A percentile compares a stretch with the other conserved stretches of the same genome.
Conservation (phyloP, 2,329 filamentous ascomycete species). For the Botrytis elliptica region DNA sequence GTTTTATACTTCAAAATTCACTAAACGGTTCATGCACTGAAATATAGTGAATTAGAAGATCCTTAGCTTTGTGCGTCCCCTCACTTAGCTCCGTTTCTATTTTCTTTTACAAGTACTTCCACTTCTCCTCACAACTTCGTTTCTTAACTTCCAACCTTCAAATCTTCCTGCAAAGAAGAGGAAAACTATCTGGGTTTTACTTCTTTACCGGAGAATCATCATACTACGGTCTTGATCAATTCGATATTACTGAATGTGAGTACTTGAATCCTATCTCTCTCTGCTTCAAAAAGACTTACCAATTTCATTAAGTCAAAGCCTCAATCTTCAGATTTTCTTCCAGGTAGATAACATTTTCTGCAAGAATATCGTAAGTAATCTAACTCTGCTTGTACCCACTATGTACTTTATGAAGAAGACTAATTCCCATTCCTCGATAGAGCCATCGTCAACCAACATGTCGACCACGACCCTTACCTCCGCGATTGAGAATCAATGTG, state of each 20-base stretch:
- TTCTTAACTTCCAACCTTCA: neutral
- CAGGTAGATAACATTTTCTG: neutral
- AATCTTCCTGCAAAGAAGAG: neutral
- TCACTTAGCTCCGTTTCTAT: fast-evolving
- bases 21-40: neutral
- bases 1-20: neutral
- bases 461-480: neutral
- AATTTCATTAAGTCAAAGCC: neutral
- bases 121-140: neutral
- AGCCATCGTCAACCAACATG: neutral
- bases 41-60: neutral
- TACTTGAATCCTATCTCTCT: neutral
- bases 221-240: neutral
- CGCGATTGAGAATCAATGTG: neutral
- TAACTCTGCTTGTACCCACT: neutral
- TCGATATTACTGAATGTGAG: neutral
- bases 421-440: neutral
- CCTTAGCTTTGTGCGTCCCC: neutral
- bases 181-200: neutral
- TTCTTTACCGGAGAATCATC: neutral
- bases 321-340: neutral
- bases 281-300: no score
- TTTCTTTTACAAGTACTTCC: neutral
- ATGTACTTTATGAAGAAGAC: neutral
- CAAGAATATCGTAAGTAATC: neutral